Conservation (phyloP, 306 rosid genomes). For the Oxytropis ochrocephala region DNA sequence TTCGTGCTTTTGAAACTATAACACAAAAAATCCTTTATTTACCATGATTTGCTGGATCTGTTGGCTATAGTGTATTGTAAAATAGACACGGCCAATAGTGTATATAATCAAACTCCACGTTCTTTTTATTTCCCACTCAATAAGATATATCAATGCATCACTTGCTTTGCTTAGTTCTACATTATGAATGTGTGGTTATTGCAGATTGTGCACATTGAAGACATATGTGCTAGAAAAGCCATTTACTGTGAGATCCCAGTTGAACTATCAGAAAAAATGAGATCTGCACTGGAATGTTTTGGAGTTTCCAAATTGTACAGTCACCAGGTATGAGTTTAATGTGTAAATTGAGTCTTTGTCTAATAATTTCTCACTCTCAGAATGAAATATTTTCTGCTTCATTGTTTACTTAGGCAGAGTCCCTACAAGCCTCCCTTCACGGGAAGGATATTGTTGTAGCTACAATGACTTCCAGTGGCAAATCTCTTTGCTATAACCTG, state of each 20-base stretch:
- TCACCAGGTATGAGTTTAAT: conserved; percentile 68
- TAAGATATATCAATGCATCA: conserved; percentile 14
- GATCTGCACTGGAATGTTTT: conserved; percentile 47
- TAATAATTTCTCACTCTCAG: neutral
- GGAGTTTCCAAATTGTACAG: conserved; percentile 73
- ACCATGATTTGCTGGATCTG: conserved; percentile 8
- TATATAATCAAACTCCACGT: neutral
- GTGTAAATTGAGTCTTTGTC: conserved; percentile 11
- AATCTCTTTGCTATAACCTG: conserved; percentile 90
- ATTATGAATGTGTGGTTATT: conserved; percentile 21
- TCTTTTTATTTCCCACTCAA: neutral
- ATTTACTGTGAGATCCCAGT: conserved; percentile 46
- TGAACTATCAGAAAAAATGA: conserved; percentile 54
- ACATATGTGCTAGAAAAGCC: conserved; percentile 59
- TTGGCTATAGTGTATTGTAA: neutral
- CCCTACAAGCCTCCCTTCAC: conserved; percentile 67
- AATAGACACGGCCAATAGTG: neutral
- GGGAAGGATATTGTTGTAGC: conserved; percentile 80
- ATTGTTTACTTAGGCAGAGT: conserved; percentile 47
- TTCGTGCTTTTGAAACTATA: conserved; percentile 6
- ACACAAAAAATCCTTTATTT: too few species aligned
- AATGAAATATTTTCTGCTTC: conserved; percentile 15
- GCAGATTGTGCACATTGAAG: conserved; percentile 87
- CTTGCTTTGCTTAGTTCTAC: conserved; percentile 11
- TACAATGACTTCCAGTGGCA: conserved; percentile 95